Evolutionary conservation across 805 yeast species (phyloP).

Genomic region (Saturnispora gosingensis): DNA sequence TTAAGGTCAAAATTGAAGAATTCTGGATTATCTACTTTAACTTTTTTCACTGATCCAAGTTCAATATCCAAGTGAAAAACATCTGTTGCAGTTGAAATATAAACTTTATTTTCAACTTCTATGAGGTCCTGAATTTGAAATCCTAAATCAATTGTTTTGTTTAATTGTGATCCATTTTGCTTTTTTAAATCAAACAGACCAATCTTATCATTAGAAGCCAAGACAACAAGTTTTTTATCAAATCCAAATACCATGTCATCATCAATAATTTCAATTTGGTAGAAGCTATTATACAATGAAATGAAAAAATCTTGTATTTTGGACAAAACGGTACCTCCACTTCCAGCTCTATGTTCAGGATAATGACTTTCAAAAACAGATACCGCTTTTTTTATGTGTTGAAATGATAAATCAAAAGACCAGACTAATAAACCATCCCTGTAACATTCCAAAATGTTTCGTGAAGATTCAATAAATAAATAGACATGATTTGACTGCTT

Average conservation of each 20-base stretch:
- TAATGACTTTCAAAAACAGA: constrained; percentile 20
- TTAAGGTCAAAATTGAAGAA: constrained; percentile 11
- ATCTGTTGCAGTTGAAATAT: background rate
- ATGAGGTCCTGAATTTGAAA: constrained; percentile 7
- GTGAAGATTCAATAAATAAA: constrained; percentile 13
- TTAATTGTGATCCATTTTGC: constrained; percentile 1
- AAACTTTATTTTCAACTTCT: constrained; percentile 8
- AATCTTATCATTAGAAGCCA: constrained; percentile 33
- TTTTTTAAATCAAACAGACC: constrained; percentile 37
- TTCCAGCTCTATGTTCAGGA: constrained; percentile 8
- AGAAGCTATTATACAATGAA: background rate
- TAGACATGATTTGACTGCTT: constrained; percentile 6
- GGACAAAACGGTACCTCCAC: background rate
- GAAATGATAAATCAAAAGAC: constrained; percentile 37
- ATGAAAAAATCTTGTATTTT: background rate
- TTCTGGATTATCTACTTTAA: constrained; percentile 1
- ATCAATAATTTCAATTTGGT: constrained; percentile 11
- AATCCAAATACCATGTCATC: constrained; percentile 35
- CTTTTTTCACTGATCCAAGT: background rate
- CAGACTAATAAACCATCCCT: constrained; percentile 27
- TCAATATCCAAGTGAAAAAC: background rate
- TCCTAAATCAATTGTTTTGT: constrained; percentile 1
- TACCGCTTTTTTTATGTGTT: constrained; percentile 29
- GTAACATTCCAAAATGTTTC: constrained; percentile 12
- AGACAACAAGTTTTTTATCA: constrained; percentile 33